Conservation (phyloP, 75 land plant species). For the Adiantum capillusveneris region DNA sequence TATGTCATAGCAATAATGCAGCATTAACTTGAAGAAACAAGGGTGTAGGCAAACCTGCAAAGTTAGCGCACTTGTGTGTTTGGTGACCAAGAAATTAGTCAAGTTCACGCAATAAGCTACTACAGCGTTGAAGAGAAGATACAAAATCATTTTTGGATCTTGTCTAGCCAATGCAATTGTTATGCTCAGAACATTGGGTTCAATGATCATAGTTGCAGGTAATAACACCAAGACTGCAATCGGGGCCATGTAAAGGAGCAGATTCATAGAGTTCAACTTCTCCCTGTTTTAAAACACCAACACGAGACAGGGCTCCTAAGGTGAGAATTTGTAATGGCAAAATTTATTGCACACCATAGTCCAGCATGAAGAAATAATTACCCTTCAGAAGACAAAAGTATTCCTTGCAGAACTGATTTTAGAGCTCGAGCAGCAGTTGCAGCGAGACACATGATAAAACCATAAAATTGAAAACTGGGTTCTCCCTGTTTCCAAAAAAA, state of each 20-base stretch:
- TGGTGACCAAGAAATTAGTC: too few species aligned
- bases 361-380: too few species aligned
- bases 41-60: too few species aligned
- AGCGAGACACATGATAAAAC: constrained; percentile 79
- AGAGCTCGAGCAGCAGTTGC: constrained; percentile 90
- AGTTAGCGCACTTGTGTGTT: too few species aligned
- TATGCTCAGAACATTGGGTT: constrained; percentile 52
- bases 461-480: constrained; percentile 83
- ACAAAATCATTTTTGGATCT: constrained; percentile 30
- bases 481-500: too few species aligned
- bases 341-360: too few species aligned
- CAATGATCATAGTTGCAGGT: constrained; percentile 66
- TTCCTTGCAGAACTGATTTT: constrained; percentile 87
- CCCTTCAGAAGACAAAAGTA: constrained; percentile 79
- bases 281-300: too few species aligned
- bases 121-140: constrained; percentile 52
- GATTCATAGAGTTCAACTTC: constrained; percentile 89
- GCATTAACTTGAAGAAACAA: too few species aligned
- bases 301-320: too few species aligned
- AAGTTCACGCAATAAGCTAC: constrained; percentile 75
- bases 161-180: constrained; percentile 37
- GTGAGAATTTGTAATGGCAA: too few species aligned
- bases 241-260: too few species aligned
- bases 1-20: too few species aligned
- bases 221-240: constrained; percentile 64